Evolutionary conservation across 371 early-diverging fungal genomes (phyloP), one percentile per base, ranked within the genome.

Genomic region (Parasitella parasitica): DNA sequence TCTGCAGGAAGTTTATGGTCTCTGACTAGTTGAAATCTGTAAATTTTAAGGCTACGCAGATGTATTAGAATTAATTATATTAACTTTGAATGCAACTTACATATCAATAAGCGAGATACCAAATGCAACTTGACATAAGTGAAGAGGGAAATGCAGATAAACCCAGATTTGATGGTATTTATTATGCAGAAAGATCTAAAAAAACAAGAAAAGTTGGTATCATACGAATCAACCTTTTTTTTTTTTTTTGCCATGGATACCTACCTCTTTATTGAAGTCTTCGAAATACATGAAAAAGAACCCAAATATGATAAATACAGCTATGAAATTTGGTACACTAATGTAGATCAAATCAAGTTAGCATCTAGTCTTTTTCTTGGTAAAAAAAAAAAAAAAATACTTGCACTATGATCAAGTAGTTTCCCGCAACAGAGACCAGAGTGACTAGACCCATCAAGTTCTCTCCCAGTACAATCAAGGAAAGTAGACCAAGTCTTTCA

Each of bases 101-200:
- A 74, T 72, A 58, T 80, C 73, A 32, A 74, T 77, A 15, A 80
- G 49, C 3, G 81, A 63, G 41, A 80, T 80, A 64, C 81, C 81
- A 71, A 80, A 80, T 11, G 78, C 81, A 22, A 80, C 78, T 57
- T 80, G 81, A 48, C 81, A 82, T 2, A 85, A 56, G 69, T 85
- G 86, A 13, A 85, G 66, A 0, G 86, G 86, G 38, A 85, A 73
- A 54, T 85, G 86, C 3, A 85, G 66, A 51, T 85, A 85, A 0
- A 81, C 80, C 86, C 86, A 85, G 9, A 82, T 66, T 56, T 85
- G 86, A 37, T 80, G 78, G 48, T 76, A 76, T 24, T 70, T 70
- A 61, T 70, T 77, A 37, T 75, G 76, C 3, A 80, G 61, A 48
- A 80, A 76, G 27, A 79, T 62, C 77, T 77, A 61, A 16, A 1